Evolutionary conservation across 805 yeast species (phyloP).

Genomic region (Brettanomyces sp.): DNA sequence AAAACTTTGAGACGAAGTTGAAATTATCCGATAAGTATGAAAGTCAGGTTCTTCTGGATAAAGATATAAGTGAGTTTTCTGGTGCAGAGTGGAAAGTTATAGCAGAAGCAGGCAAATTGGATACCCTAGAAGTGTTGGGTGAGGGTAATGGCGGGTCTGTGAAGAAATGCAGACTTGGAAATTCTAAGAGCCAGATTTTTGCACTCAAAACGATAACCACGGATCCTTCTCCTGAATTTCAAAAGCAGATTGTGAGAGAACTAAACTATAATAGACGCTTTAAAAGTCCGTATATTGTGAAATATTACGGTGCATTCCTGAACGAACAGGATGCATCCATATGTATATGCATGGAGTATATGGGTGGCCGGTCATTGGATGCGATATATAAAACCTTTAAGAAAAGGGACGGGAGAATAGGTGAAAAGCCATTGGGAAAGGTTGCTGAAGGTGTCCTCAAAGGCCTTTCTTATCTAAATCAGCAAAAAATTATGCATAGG

Average conservation of each 20-base stretch:
- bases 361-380: conserved; percentile 89
- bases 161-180: conserved; percentile 57
- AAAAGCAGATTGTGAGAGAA: conserved; percentile 85
- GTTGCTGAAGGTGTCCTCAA: conserved; percentile 77
- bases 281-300: conserved; percentile 75
- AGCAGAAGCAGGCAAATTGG: conserved; percentile 50
- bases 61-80: conserved; percentile 23
- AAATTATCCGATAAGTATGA: neutral
- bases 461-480: conserved; percentile 84
- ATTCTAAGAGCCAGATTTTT: conserved; percentile 52
- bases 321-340: conserved; percentile 71
- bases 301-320: conserved; percentile 86
- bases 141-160: conserved; percentile 96
- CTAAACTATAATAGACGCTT: conserved; percentile 81
- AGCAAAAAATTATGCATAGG: conserved; percentile 81
- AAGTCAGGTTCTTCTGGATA: neutral
- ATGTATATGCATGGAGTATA: conserved; percentile 93
- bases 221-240: conserved; percentile 77
- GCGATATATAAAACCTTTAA: conserved; percentile 78
- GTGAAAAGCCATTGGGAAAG: conserved; percentile 88
- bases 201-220: conserved; percentile 73
- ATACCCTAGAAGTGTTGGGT: conserved; percentile 66
- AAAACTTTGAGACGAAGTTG: neutral
- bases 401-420: conserved; percentile 71
- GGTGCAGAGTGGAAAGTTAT: conserved; percentile 68